Base-by-base conservation (phyloP, 345 rosid species). In the Eutrema japonicum region DNA sequence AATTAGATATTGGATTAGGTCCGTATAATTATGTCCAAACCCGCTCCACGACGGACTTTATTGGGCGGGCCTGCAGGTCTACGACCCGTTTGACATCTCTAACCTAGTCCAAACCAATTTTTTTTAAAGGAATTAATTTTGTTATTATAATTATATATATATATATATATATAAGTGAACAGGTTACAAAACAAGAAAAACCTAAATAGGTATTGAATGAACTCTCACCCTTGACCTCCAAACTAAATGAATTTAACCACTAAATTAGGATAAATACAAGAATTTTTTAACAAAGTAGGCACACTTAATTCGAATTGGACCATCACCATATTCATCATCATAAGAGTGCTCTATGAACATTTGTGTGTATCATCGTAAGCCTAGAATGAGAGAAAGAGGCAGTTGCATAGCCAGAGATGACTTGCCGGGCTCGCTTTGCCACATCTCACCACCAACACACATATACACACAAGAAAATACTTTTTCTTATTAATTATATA, bases 321-420 rank as follows among this genome's bases (percentile, higher is more conserved):
- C 42, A 32, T 14, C 53, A 8, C 70, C 68, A 48, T 18, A 64
- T 33, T 35, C 45, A 33, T 12, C 55, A 48, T 48, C 11, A 11
- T 11, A 36, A 4, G 18, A 26, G 27, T 48, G 26, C 26, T 27
- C 10, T 29, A 14, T 32, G 18, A 2, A 14, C 13, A 10, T 30
- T 7, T 55, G 12, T 3, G 16, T 40, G 13, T 38, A 16, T 71
- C 75, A 61, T 60, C 75, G 27, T 50, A 61, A 50, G 52, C 68
- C 68, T 71, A 61, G 75, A 71, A 71, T 71, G 52, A 61, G 68
- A 50, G 75, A 50, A 50, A 71, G 60, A 71, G 26, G 61, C 68
- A 37, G 60, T 71, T 61, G 35, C 22, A 49, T 61, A 71, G 52
- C 75, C 61, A 61, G 7, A 50, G 52, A 71, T 61, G 12, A 61